Conservation (phyloP, 2,329 filamentous ascomycete genomes). For the Grosmannia penicillata region DNA sequence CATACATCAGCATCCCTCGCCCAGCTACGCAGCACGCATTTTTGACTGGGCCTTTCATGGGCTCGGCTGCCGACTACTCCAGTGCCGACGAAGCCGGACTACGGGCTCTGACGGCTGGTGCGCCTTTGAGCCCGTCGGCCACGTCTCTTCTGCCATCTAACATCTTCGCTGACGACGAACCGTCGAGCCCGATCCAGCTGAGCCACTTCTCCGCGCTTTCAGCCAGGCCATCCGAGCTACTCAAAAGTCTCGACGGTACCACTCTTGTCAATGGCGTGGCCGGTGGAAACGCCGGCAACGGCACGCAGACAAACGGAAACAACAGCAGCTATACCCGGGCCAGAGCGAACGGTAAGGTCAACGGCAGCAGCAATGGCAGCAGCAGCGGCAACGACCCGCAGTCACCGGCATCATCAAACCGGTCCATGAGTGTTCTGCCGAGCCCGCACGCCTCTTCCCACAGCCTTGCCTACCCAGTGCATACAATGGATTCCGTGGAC, state of each 20-base stretch:
- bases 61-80: constrained; percentile 26
- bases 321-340: neutral
- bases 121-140: constrained; percentile 64
- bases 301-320: constrained; percentile 4
- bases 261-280: neutral
- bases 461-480: constrained; percentile 39
- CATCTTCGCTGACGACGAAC: constrained; percentile 43
- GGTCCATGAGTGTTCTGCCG: constrained; percentile 40
- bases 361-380: neutral
- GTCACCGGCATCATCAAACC: constrained; percentile 45
- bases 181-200: constrained; percentile 24
- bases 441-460: constrained; percentile 48
- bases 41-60: constrained; percentile 37
- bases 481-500: constrained; percentile 29
- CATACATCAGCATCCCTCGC: constrained; percentile 1
- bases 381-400: constrained; percentile 28
- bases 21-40: constrained; percentile 29
- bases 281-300: neutral
- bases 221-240: constrained; percentile 17
- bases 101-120: constrained; percentile 44
- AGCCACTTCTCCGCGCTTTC: constrained; percentile 21
- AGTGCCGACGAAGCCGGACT: constrained; percentile 47
- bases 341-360: neutral
- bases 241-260: neutral
- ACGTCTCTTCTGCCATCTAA: constrained; percentile 59